Conservation (phyloP, 2,329 filamentous ascomycete species). For the Clarireedia paspali region DNA sequence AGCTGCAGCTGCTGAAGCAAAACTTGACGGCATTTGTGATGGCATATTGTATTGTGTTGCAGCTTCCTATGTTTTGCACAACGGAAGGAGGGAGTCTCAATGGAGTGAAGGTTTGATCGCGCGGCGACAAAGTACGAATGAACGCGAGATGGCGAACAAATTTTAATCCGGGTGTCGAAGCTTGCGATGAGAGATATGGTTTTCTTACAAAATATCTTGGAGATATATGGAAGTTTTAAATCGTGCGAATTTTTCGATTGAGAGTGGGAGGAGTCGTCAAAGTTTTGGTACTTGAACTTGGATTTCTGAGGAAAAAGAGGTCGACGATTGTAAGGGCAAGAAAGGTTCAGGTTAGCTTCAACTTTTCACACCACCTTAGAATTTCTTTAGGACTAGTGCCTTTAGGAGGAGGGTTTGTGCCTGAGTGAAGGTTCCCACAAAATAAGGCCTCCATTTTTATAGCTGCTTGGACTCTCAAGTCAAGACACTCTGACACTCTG, state of each 20-base stretch:
- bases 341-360: too few species aligned
- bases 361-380: too few species aligned
- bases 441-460: too few species aligned
- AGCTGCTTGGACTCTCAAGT: too few species aligned
- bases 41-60: constrained; percentile 6
- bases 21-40: constrained; percentile 61
- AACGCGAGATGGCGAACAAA: constrained; percentile 3
- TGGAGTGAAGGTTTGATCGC: constrained; percentile 4
- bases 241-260: not conserved
- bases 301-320: too few species aligned
- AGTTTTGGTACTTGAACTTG: too few species aligned
- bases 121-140: not conserved
- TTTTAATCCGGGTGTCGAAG: not conserved
- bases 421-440: too few species aligned
- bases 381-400: too few species aligned
- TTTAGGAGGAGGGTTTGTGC: too few species aligned
- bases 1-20: constrained; percentile 68
- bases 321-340: too few species aligned
- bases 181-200: not conserved
- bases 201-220: not conserved
- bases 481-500: too few species aligned
- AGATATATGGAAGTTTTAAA: not conserved
- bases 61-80: constrained; percentile 1
- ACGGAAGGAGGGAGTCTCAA: not conserved
- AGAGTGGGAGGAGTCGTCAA: too few species aligned